Conservation (phyloP, 2,329 filamentous ascomycete species). For the Penicillium sp. region DNA sequence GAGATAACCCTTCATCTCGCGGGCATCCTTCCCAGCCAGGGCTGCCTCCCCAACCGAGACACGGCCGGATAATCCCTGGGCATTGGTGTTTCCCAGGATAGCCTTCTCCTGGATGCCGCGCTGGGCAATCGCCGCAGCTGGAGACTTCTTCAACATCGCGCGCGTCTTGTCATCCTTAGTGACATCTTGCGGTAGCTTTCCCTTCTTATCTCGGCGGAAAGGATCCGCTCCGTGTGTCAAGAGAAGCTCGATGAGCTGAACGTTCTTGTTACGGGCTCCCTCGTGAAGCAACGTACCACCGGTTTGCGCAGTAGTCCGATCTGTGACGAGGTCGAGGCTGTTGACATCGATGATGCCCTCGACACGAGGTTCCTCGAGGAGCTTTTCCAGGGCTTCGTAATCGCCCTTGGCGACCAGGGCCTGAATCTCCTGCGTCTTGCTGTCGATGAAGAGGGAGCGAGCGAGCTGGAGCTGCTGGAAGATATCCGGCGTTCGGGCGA, state of each 20-base stretch:
- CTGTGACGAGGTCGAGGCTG: conserved; percentile 82
- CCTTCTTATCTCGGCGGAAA: conserved; percentile 91
- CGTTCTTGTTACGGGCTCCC: conserved; percentile 84
- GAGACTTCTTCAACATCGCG: conserved; percentile 88
- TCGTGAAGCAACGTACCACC: conserved; percentile 95
- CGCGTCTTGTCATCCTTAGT: conserved; percentile 91
- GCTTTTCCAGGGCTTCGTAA: conserved; percentile 75
- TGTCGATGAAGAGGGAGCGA: conserved; percentile 85
- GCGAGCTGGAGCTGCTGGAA: conserved; percentile 93
- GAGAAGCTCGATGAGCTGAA: conserved; percentile 83
- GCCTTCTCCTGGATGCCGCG: conserved; percentile 96
- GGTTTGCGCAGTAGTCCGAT: conserved; percentile 72
- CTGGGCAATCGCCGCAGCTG: conserved; percentile 90
- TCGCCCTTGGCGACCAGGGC: conserved; percentile 71
- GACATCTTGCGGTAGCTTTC: conserved; percentile 92
- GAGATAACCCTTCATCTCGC: conserved; percentile 97
- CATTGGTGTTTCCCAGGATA: conserved; percentile 74
- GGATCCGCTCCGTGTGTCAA: conserved; percentile 94
- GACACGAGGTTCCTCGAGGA: conserved; percentile 82
- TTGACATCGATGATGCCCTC: conserved; percentile 91
- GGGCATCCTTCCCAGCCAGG: conserved; percentile 77
- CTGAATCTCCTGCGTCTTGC: conserved; percentile 82
- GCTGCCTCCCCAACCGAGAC: conserved; percentile 52
- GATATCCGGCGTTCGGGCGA: conserved; percentile 89
- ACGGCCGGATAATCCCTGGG: conserved; percentile 59